Percentiles rank a stretch among this genome's conserved stretches.
Conservation (phyloP, 371 early-diverging fungal genomes). For the Paraphysoderma sedebokerense region DNA sequence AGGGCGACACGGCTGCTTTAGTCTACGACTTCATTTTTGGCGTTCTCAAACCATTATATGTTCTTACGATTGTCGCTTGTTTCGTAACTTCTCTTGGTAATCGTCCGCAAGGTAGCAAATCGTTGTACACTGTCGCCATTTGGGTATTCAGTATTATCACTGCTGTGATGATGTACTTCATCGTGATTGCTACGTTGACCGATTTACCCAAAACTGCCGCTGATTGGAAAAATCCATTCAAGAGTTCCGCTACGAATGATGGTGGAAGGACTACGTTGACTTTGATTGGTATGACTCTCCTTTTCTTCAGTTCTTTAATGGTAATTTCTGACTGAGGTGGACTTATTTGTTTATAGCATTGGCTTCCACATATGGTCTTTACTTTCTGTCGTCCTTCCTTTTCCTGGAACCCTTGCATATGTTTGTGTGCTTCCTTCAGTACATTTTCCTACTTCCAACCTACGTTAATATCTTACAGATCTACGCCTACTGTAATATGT, state of each 20-base stretch:
- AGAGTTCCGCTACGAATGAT: conserved; percentile 23
- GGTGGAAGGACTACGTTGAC: conserved; percentile 25
- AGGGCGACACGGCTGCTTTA: no score
- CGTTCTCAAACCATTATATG: conserved; percentile 37
- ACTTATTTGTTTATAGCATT: conserved; percentile 24
- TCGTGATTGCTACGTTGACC: conserved; percentile 7
- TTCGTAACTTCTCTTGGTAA: conserved; percentile 62
- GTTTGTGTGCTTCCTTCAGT: conserved; percentile 41
- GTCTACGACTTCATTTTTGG: conserved; percentile 10
- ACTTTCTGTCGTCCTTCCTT: conserved; percentile 35
- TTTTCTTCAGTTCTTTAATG: conserved; percentile 8
- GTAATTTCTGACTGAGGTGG: conserved; percentile 1
- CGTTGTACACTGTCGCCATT: conserved; percentile 40
- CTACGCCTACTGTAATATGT: conserved; percentile 46
- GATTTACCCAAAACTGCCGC: conserved; percentile 15
- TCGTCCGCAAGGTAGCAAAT: conserved; percentile 52
- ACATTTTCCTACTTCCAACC: conserved; percentile 37
- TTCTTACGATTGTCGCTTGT: conserved; percentile 36
- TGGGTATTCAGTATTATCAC: conserved; percentile 37
- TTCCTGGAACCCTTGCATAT: conserved; percentile 48
- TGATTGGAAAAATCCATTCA: conserved; percentile 8
- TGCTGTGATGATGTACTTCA: conserved; percentile 30
- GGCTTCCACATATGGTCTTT: conserved; percentile 41
- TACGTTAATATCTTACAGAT: conserved; percentile 43
- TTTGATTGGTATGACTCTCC: conserved; percentile 21